Percentiles rank a stretch among this genome's conserved stretches.
Evolutionary conservation across 2,329 filamentous ascomycete genomes (phyloP).

Genomic region (Aspergillus sojae): DNA sequence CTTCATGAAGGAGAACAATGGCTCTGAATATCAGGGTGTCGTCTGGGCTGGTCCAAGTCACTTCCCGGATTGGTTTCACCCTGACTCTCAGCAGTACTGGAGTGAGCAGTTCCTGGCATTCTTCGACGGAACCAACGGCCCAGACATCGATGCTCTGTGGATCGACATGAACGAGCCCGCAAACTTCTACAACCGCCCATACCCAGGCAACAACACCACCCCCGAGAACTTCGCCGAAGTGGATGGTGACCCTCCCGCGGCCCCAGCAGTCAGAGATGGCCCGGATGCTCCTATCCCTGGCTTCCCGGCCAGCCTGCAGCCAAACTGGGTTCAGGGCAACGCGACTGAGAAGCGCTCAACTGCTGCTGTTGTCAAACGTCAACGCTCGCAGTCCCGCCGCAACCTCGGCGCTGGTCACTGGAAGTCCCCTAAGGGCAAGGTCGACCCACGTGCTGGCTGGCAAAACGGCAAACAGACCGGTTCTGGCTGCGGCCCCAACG

Average conservation of each 20-base stretch:
- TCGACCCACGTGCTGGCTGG: background rate
- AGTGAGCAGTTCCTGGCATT: conserved; percentile 66
- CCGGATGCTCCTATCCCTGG: background rate
- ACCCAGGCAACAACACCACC: background rate
- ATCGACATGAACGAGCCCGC: conserved; percentile 69
- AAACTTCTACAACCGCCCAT: conserved; percentile 37
- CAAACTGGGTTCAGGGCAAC: background rate
- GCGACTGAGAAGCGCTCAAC: background rate
- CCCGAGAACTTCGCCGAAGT: background rate
- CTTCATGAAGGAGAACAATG: background rate
- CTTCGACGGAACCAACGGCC: conserved; percentile 54
- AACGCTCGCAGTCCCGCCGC: background rate
- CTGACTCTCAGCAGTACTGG: conserved; percentile 68
- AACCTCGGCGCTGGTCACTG: background rate
- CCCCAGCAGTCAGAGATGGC: background rate
- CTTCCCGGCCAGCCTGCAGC: background rate
- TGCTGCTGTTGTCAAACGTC: background rate
- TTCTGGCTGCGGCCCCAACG: background rate
- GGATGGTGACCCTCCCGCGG: background rate
- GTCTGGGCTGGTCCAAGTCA: conserved; percentile 78
- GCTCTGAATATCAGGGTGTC: conserved; percentile 53
- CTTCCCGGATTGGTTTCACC: conserved; percentile 78
- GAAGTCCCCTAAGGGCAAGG: background rate
- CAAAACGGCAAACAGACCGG: background rate
- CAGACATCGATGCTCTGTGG: conserved; percentile 78